These are phyloP conservation scores for Leccinum subgranulosum DNA, from an alignment of 768 basidiomycete genomes.

Conservation along the genomic window DNA sequence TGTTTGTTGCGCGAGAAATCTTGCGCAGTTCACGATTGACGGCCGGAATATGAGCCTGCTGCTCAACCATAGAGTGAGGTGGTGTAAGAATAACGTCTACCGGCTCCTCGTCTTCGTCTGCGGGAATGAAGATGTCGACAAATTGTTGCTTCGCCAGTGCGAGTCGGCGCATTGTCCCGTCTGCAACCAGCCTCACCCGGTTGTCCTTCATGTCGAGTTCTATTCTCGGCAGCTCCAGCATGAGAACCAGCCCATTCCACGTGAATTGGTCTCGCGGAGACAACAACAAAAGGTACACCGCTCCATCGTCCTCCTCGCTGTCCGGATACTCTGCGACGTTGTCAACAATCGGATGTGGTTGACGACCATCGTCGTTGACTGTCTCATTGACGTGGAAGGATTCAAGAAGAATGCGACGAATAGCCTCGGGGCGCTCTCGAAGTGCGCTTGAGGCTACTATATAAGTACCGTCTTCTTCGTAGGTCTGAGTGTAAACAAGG, in stretches of 20 bases:
- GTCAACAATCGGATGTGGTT: slow-evolving; percentile 42
- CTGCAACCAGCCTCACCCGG: slow-evolving; percentile 88
- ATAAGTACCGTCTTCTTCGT: slow-evolving; percentile 90
- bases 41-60: slow-evolving; percentile 85
- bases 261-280: slow-evolving; percentile 84
- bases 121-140: slow-evolving; percentile 54
- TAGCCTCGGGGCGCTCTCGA: slow-evolving; percentile 69
- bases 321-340: slow-evolving; percentile 37
- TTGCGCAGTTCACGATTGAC: slow-evolving; percentile 90
- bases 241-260: slow-evolving; percentile 88
- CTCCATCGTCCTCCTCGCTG: slow-evolving; percentile 54
- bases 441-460: slow-evolving; percentile 80
- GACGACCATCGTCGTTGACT: slow-evolving; percentile 45
- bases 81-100: slow-evolving; percentile 41
- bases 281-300: slow-evolving; percentile 78
- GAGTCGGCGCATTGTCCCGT: slow-evolving; percentile 79
- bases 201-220: slow-evolving; percentile 84
- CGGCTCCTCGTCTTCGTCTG: slow-evolving; percentile 61
- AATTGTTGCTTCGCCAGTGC: slow-evolving; percentile 76
- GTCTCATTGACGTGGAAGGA: slow-evolving; percentile 78
- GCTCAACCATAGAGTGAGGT: slow-evolving; percentile 60
- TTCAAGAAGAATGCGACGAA: slow-evolving; percentile 77
- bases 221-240: slow-evolving; percentile 69
- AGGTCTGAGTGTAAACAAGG: slow-evolving; percentile 84
- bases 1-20: slow-evolving; percentile 85